Conservation (phyloP, 805 yeast genomes). For the Metschnikowia corniflorae region DNA sequence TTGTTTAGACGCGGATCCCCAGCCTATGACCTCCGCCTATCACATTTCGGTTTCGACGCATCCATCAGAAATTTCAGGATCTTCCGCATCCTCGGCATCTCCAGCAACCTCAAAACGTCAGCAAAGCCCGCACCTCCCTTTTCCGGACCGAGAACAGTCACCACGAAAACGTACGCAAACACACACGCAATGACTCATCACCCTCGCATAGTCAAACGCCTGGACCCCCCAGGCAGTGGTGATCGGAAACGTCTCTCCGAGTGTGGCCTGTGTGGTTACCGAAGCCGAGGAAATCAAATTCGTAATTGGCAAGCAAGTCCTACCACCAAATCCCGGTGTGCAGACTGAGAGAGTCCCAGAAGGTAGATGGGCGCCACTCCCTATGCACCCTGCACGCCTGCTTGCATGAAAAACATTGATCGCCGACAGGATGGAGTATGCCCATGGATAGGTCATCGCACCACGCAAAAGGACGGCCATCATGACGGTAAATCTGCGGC, state of each 20-base stretch:
- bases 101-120: too few species aligned
- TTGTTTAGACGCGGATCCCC: too few species aligned
- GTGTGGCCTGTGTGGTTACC: slow-evolving; percentile 64
- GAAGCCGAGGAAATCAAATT: slow-evolving; percentile 68
- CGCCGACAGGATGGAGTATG: slow-evolving; percentile 24
- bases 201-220: slow-evolving; percentile 59
- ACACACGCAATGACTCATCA: slow-evolving; percentile 69
- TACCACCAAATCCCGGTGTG: slow-evolving; percentile 14
- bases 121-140: slow-evolving; percentile 20
- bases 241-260: slow-evolving; percentile 59
- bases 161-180: slow-evolving; percentile 47
- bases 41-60: too few species aligned
- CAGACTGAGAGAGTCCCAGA: slow-evolving; percentile 50
- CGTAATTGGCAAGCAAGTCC: slow-evolving; percentile 64
- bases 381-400: slow-evolving; percentile 71
- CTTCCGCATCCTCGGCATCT: too few species aligned
- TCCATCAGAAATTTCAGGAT: too few species aligned
- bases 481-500: slow-evolving; percentile 35
- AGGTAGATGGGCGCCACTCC: slow-evolving; percentile 67
- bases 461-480: slow-evolving; percentile 33
- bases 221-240: slow-evolving; percentile 15
- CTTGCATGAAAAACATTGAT: slow-evolving; percentile 59
- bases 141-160: slow-evolving; percentile 58
- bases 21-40: too few species aligned
- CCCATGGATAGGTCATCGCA: slow-evolving; percentile 39